phyloP scores from a whole-genome alignment of 371 early-diverging fungal species.

The Polyrhizophydium stewartii region DNA sequence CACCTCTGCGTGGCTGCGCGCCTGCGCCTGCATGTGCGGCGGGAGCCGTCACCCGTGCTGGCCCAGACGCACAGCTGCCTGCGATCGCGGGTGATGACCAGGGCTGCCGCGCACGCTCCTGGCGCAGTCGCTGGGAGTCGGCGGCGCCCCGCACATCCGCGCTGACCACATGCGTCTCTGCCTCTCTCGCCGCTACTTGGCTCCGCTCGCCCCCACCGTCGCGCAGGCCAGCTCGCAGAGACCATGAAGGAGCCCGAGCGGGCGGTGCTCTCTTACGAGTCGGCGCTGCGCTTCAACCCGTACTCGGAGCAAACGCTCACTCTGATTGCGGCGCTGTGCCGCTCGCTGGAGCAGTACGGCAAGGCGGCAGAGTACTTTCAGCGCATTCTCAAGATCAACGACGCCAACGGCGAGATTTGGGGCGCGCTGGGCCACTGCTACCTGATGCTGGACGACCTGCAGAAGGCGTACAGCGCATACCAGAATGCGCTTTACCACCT shows the following conservation, averaged over 20 bases:
- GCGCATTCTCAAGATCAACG: slow-evolving; percentile 72
- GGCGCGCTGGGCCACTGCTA: slow-evolving; percentile 91
- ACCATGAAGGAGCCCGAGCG: slow-evolving; percentile 66
- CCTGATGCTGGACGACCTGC: slow-evolving; percentile 89
- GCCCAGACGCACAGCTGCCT: too few species aligned
- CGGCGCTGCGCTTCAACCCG: slow-evolving; percentile 84
- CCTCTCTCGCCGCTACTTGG: too few species aligned
- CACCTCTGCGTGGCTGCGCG: neutral
- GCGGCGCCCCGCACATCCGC: too few species aligned
- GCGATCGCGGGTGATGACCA: too few species aligned
- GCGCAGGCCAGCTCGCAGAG: slow-evolving; percentile 56
- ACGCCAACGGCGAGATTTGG: slow-evolving; percentile 86
- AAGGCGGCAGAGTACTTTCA: slow-evolving; percentile 87
- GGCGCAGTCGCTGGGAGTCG: too few species aligned
- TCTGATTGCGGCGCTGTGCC: slow-evolving; percentile 64
- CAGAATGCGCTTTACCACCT: slow-evolving; percentile 90
- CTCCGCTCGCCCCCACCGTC: too few species aligned
- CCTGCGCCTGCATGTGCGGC: too few species aligned
- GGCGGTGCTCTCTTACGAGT: slow-evolving; percentile 78
- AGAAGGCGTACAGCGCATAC: slow-evolving; percentile 89
- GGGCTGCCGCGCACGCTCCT: too few species aligned
- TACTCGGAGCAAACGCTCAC: slow-evolving; percentile 75
- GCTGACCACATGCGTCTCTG: too few species aligned
- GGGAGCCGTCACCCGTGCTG: too few species aligned
- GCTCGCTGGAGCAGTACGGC: slow-evolving; percentile 58